Base-by-base conservation (phyloP, 352 stramenopile genomes). In the Thraustochytrium sp. region DNA sequence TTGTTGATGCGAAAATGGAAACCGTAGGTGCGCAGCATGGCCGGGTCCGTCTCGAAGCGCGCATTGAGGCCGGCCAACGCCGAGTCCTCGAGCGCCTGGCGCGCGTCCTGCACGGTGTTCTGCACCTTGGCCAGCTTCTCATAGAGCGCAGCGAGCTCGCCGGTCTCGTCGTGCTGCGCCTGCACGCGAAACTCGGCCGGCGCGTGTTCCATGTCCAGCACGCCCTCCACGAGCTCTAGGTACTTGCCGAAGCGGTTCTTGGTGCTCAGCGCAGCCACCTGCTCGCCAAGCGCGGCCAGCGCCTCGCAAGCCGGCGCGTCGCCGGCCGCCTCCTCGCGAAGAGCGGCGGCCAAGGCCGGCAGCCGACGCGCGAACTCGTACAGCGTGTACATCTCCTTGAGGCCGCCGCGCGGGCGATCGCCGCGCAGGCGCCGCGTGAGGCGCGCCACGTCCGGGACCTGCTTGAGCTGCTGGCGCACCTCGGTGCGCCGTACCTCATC, bases 401-500 rank as follows among this genome's bases (percentile, higher is more conserved):
- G 85, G 3, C 87, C 87, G 38, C 87, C 87, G 54, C 85, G 89
- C 0, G 85, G 85, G 37, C 18, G 26, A 65, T 85, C 46, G 37
- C 76, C 53, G 36, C 64, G 56, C 55, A 89, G 82, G 37, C 85
- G 88, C 36, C 64, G 36, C 21, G 51, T 46, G 5, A 90, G 65
- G 5, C 40, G 18, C 18, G 87, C 80, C 13, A 90, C 21, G 44
- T 90, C 87, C 16, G 87, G 88, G 26, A 87, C 80, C 36, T 56
- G 38, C 65, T 89, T 88, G 8, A 93, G 74, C 77, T 31, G 34
- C n/a, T 85, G 59, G 5, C 36, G 85, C 21, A 97, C 85, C 82
- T 94, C 91, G 87, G 96, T 94, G 36, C 92, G 91, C 31, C 95
- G 82, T 0, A 90, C 92, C 16, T 89, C 86, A 18, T 97, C 90